Evolutionary conservation across 768 basidiomycete species (phyloP), one percentile per base, ranked within the genome.

Genomic region (Leccinum aurantiacum): DNA sequence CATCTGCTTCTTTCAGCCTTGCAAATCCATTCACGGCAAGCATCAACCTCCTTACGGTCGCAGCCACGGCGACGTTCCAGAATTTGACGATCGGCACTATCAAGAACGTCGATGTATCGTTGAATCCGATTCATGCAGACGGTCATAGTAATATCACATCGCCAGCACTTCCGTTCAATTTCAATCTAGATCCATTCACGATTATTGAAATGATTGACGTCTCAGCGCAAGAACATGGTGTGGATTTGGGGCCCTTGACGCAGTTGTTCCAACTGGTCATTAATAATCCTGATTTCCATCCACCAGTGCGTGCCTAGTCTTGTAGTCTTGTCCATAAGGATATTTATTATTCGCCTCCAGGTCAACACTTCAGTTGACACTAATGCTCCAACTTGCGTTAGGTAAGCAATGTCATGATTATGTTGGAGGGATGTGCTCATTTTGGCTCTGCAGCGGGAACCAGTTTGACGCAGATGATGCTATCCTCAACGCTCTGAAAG

Each of bases 11-110:
- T 1, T 88, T 90, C 67, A 77, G 74, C 1, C 76, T 91, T 29
- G 74, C 77, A 19, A 88, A 91, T 65, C 88, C 88, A 0, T 91
- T 91, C 74, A 89, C 87, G 0, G 87, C 89, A 17, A 83, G 82
- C 67, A 83, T 91, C 69, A 87, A 85, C 67, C 71, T 91, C 15
- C 68, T 87, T n/a, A 69, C 76, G 49, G 71, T 90, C 17, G 74
- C 72, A 2, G 82, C 87, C 1, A 80, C 73, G 6, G 88, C 83
- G 0, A 81, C 78, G 0, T 88, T 80, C 75, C 78, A 81, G 22
- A 79, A 77, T 50, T 67, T 90, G 46, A 78, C 78, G 1, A 69
- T 91, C 11, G 88, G 89, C 3, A 77, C 67, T n/a, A 85, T 89
- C 58, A 76, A 85, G 38, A 76, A 79, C 44, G 77, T 80, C 9